Evolutionary conservation across 345 rosid species (phyloP).

Genomic region (Jatropha curcas): DNA sequence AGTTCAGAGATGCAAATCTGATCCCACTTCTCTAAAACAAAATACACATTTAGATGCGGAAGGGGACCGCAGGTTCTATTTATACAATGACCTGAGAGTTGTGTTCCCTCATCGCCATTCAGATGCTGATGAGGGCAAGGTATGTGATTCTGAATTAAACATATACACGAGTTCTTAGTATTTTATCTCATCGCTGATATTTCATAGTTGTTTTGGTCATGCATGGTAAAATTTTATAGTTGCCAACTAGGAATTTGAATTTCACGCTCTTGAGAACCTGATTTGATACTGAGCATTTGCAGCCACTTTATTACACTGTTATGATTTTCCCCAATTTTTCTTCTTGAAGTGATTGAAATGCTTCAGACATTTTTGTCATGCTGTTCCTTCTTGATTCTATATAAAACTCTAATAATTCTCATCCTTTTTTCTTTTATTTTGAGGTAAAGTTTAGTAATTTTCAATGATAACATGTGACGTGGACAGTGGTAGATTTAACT

Average conservation of each 20-base stretch:
- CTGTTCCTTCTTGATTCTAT: not conserved
- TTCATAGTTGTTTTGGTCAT: not conserved
- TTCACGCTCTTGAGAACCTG: not conserved
- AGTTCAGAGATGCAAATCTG: constrained; percentile 49
- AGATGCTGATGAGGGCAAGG: constrained; percentile 97
- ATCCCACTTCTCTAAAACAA: constrained; percentile 36
- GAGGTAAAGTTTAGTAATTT: too few species aligned
- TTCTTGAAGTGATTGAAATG: not conserved
- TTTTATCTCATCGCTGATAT: not conserved
- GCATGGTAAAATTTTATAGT: not conserved
- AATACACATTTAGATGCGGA: constrained; percentile 37
- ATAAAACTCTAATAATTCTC: not conserved
- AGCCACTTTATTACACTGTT: not conserved
- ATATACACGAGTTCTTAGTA: not conserved
- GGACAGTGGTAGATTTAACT: not conserved
- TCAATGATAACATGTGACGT: not conserved
- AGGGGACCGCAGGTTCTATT: constrained; percentile 69
- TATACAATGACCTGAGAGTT: constrained; percentile 81
- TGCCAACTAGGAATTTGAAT: not conserved
- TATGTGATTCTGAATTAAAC: constrained; percentile 32
- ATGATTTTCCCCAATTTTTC: too few species aligned
- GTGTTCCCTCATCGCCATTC: constrained; percentile 96
- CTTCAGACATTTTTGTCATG: not conserved
- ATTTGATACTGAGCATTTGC: not conserved
- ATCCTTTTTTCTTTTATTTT: too few species aligned